Base-by-base conservation (phyloP, 768 basidiomycete species). In the Russula earlei region DNA sequence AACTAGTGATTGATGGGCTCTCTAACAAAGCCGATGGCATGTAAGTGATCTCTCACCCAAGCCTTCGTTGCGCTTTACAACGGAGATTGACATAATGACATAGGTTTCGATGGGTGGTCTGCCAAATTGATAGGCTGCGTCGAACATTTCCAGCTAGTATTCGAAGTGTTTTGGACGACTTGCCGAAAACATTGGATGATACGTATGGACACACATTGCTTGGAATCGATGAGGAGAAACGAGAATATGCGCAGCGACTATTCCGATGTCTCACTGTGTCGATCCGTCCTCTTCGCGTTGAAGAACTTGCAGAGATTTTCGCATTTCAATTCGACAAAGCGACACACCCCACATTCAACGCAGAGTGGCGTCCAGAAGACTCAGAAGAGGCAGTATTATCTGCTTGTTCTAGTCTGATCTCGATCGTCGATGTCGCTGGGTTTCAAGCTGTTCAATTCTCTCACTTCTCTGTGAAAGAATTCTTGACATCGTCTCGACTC, bases 401-500 rank as follows among this genome's bases (percentile, higher is more conserved):
- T 10, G 52, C 54, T 2, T 49, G 41, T 20, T 43, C 57, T 15
- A 54, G 57, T 43, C 29, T 58, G 0, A 22, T 54, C 42, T 1
- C 20, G 0, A 15, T 55, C 3, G 40, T 44, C 48, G n/a, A 52
- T 25, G 41, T 43, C 8, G 17, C 9, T 20, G 53, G 37, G 11
- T 27, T 6, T 2, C 40, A 19, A 31, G 19, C 49, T 1, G 47
- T 58, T 1, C 57, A 58, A 22, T 58, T 58, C 27, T 41, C 57
- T 0, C 57, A 58, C 8, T 58, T 58, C 22, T 58, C 57, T 2
- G 57, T 58, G 8, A 54, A 58, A 17, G 57, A 58, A 14, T 55
- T 37, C 53, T 54, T 58, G 41, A 43, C 37, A 8, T 58, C 57
- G 12, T 2, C 31, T 0, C 57, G 47, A 20, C 53, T 58, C 31